Percentiles rank a stretch among this genome's conserved stretches.
These are phyloP conservation scores for Plenodomus biglobosus DNA, from an alignment of 2,329 filamentous ascomycete genomes.

Conservation along the genomic window DNA sequence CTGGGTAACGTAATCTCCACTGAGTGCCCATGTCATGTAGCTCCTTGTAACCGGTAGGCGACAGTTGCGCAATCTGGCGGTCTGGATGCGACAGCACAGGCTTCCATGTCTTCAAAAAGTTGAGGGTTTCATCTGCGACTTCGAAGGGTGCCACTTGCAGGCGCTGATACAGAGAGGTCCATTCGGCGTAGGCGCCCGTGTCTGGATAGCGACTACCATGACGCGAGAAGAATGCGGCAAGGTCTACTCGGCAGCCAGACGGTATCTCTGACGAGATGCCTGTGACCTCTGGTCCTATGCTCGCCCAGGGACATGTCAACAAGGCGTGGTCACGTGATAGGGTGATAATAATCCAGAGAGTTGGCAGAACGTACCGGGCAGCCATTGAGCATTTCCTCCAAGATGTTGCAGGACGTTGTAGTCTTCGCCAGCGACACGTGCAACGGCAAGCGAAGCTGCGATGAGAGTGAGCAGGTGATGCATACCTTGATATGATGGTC, in stretches of 20 bases:
- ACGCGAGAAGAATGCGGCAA: constrained; percentile 61
- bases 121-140: constrained; percentile 53
- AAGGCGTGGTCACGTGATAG: neutral
- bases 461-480: constrained; percentile 13
- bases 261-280: constrained; percentile 58
- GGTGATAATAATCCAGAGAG: too few species aligned
- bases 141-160: constrained; percentile 57
- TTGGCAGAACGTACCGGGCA: constrained; percentile 22
- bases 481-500: neutral
- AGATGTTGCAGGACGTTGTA: constrained; percentile 42
- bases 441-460: constrained; percentile 13
- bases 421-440: constrained; percentile 18
- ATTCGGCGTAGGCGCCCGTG: constrained; percentile 60
- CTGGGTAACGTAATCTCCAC: constrained; percentile 49
- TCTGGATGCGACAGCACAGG: constrained; percentile 58
- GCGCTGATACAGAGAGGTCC: constrained; percentile 50
- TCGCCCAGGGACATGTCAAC: neutral
- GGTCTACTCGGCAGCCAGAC: constrained; percentile 60
- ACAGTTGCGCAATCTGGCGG: constrained; percentile 61
- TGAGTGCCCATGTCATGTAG: constrained; percentile 58
- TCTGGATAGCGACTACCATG: constrained; percentile 68
- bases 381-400: constrained; percentile 47
- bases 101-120: constrained; percentile 62
- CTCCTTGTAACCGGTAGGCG: constrained; percentile 65
- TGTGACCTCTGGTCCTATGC: constrained; percentile 58